A percentile compares a stretch with the other conserved stretches of the same genome.
Conservation (phyloP, 2,329 filamentous ascomycete genomes). For the Ophiocordyceps polyrhachis-furcata region DNA sequence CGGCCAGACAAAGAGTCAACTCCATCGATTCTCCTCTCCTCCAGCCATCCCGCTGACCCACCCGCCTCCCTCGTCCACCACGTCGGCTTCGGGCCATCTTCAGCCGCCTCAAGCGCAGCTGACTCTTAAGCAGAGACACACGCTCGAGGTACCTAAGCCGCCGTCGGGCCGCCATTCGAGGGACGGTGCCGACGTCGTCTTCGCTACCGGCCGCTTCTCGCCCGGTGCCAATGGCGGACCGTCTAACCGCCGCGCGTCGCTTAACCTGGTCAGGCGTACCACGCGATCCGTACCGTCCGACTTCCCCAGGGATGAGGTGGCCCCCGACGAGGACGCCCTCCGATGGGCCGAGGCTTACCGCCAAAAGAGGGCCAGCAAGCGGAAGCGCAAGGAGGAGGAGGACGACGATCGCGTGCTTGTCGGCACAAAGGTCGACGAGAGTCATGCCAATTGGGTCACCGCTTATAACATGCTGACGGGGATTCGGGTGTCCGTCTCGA, state of each 20-base stretch:
- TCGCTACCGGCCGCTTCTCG: conserved; percentile 67
- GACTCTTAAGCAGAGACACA: conserved; percentile 64
- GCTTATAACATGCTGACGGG: conserved; percentile 99
- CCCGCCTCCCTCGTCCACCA: conserved; percentile 14
- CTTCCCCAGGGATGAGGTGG: conserved; percentile 61
- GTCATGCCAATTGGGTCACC: conserved; percentile 91
- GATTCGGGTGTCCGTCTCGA: conserved; percentile 88
- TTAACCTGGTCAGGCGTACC: conserved; percentile 60
- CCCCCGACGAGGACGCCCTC: conserved; percentile 75
- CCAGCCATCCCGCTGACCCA: conserved; percentile 25
- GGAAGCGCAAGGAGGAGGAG: conserved; percentile 64
- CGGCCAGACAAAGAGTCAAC: conserved; percentile 9
- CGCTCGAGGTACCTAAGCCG: conserved; percentile 65
- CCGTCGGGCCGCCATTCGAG: conserved; percentile 49
- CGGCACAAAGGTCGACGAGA: conserved; percentile 93
- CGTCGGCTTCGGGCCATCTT: conserved; percentile 29
- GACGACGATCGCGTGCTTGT: conserved; percentile 91
- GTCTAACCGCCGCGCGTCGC: conserved; percentile 55
- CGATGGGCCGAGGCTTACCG: conserved; percentile 87
- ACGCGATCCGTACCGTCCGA: conserved; percentile 80
- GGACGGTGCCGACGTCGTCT: conserved; percentile 48
- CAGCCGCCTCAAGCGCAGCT: conserved; percentile 26
- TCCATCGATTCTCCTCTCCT: conserved; percentile 47
- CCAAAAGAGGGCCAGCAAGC: conserved; percentile 77
- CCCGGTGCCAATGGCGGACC: conserved; percentile 37